These are phyloP conservation scores for Ilyonectria destructans DNA, from an alignment of 2,329 filamentous ascomycete species.

Conservation along the genomic window DNA sequence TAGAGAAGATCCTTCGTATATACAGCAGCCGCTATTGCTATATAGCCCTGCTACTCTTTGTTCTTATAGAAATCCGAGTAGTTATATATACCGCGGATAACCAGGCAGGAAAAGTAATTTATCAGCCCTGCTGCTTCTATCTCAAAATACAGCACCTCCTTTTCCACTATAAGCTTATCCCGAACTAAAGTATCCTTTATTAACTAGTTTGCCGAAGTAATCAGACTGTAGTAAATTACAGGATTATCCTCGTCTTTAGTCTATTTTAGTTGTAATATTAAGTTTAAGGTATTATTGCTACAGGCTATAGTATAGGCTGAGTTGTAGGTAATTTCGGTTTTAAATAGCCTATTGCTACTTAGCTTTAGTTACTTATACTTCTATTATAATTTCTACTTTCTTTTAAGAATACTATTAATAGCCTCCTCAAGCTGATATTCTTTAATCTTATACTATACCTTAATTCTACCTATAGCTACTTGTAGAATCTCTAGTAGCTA, in stretches of 20 bases:
- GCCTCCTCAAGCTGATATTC: constrained; percentile 27
- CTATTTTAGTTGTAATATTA: too few species aligned
- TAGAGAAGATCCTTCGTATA: not conserved
- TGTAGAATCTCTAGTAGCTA: not conserved
- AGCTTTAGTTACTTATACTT: constrained; percentile 22
- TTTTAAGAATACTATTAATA: not conserved
- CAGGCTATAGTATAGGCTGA: not conserved
- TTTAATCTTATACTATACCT: constrained; percentile 7
- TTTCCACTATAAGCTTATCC: not conserved
- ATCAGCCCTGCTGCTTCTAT: not conserved
- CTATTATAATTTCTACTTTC: constrained; percentile 18
- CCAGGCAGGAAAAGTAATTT: too few species aligned
- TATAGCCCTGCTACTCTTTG: not conserved
- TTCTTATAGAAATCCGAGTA: too few species aligned
- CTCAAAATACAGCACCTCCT: not conserved
- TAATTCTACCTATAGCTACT: constrained; percentile 13
- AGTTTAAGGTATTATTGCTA: too few species aligned
- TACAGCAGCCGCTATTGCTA: not conserved
- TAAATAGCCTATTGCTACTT: constrained; percentile 29
- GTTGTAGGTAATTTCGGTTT: not conserved
- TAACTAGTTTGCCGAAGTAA: not conserved
- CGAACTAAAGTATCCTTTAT: not conserved
- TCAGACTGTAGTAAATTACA: not conserved
- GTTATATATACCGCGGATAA: too few species aligned
- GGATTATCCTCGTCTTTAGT: not conserved